Evolutionary conservation across 768 basidiomycete species (phyloP).

Genomic region (Leccinum sublutescens): DNA sequence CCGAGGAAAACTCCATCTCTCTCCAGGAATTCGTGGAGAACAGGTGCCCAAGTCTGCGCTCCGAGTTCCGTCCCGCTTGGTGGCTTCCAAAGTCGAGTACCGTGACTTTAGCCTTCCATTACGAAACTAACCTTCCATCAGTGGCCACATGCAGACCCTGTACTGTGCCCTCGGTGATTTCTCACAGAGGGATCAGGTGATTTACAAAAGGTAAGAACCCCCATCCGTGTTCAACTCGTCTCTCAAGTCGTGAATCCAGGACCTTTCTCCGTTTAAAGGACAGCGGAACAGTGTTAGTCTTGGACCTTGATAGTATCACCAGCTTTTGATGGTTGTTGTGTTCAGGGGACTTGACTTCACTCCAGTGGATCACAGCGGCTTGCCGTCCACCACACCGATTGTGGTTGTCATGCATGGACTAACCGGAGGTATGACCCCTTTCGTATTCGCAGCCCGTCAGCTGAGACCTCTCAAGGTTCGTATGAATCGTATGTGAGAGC

Average conservation of each 20-base stretch:
- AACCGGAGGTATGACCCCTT: slow-evolving; percentile 28
- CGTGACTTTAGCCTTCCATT: not conserved
- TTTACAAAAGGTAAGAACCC: slow-evolving; percentile 29
- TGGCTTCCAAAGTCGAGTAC: slow-evolving; percentile 33
- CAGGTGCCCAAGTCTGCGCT: slow-evolving; percentile 29
- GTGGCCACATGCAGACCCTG: slow-evolving; percentile 34
- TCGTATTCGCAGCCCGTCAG: not conserved
- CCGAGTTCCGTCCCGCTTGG: slow-evolving; percentile 31
- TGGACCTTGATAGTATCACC: not conserved
- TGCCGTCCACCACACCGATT: slow-evolving; percentile 28
- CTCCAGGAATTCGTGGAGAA: slow-evolving; percentile 33
- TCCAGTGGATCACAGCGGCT: slow-evolving; percentile 23
- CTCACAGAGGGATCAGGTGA: slow-evolving; percentile 29
- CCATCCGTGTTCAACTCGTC: not conserved
- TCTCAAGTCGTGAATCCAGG: slow-evolving; percentile 16
- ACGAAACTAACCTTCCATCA: slow-evolving; percentile 18
- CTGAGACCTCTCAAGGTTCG: slow-evolving; percentile 52
- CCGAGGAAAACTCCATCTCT: slow-evolving; percentile 15
- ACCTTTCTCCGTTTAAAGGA: slow-evolving; percentile 30
- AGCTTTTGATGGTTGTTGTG: not conserved
- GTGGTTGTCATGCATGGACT: slow-evolving; percentile 34
- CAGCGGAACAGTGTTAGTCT: slow-evolving; percentile 34
- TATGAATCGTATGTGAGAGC: slow-evolving; percentile 90
- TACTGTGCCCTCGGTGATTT: slow-evolving; percentile 33
- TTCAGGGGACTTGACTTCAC: slow-evolving; percentile 35